Base-by-base conservation (phyloP, 495 filamentous ascomycete genomes). In the Cercophora scortea region DNA sequence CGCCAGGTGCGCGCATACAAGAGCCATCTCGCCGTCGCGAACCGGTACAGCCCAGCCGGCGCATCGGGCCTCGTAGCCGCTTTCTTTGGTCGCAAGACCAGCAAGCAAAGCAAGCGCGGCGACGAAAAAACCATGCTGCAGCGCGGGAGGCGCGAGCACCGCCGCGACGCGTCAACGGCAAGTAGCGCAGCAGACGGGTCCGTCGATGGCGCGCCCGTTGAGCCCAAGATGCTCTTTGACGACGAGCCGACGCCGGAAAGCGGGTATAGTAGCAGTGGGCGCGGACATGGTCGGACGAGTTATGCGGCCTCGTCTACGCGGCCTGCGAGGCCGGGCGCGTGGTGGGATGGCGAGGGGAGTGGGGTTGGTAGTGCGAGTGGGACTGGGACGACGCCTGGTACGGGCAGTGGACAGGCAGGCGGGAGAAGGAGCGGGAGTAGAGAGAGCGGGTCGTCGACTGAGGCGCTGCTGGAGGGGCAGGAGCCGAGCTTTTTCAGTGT, bases 401-500 rank as follows among this genome's bases (percentile, higher is more conserved):
- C 17, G 11, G n/a, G 51, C n/a, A 40, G 15, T 32, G 43, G 32
- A 40, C 7, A 50, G 42, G 35, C 45, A 42, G 10, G 45, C 15
- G 4, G 47, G 52, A 60, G 52, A 33, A 46, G 57, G 60, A 74
- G 61, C 16, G 48, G 56, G 33, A 71, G 66, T 32, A 63, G 61
- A 11, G 69, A 47, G 52, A 70, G 65, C 51, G 59, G 59, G 45
- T 60, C 63, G 54, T 65, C 66, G 41, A 65, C 70, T 19, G 80
- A 84, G 57, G 73, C 83, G 56, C 59, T 88, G 55, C 46, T 88
- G 35, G 71, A 73, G 6, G 82, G 81, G 18, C 71, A 76, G 58
- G 83, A 89, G 62, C 86, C 86, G 59, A 87, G 78, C 51, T 90
- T 89, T 60, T 81, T 86, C 56, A 85, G 81, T 42, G 86, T 89